These are phyloP conservation scores for Neospermospora avenae DNA, from an alignment of 2,329 filamentous ascomycete genomes.

Conservation along the genomic window DNA sequence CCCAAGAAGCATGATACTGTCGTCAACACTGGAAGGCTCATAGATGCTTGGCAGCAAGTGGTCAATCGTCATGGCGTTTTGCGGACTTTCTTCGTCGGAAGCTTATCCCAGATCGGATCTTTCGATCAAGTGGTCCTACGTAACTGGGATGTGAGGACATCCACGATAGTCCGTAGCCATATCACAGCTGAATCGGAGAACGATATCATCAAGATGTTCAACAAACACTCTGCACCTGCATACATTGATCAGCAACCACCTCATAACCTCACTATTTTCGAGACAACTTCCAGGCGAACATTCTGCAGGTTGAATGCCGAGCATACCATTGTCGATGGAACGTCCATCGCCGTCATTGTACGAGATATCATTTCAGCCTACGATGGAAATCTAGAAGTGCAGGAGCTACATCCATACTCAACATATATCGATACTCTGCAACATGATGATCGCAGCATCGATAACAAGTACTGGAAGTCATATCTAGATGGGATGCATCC, in stretches of 20 bases:
- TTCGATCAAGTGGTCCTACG: slow-evolving; percentile 31
- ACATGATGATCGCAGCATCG: slow-evolving; percentile 19
- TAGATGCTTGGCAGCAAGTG: slow-evolving; percentile 17
- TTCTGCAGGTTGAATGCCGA: slow-evolving; percentile 42
- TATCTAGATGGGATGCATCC: slow-evolving; percentile 30
- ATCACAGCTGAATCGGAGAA: neutral
- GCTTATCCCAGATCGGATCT: slow-evolving; percentile 10
- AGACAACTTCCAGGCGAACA: slow-evolving; percentile 37
- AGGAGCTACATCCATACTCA: neutral
- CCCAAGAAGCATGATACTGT: slow-evolving; percentile 1
- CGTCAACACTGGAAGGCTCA: slow-evolving; percentile 23
- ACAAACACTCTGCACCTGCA: neutral
- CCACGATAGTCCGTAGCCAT: neutral
- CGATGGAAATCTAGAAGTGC: slow-evolving; percentile 15
- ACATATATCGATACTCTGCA: slow-evolving; percentile 37
- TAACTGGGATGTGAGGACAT: neutral
- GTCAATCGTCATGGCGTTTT: slow-evolving; percentile 15
- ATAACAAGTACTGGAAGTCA: slow-evolving; percentile 30
- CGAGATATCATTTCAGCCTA: slow-evolving; percentile 43
- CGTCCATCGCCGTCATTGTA: slow-evolving; percentile 44
- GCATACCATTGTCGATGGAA: slow-evolving; percentile 45
- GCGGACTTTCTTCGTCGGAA: slow-evolving; percentile 26
- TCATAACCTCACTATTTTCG: slow-evolving; percentile 44
- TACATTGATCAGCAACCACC: slow-evolving; percentile 32
- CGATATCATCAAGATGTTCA: neutral